Evolutionary conservation across 352 stramenopile genomes (phyloP).

Genomic region (Phytophthora megakarya): DNA sequence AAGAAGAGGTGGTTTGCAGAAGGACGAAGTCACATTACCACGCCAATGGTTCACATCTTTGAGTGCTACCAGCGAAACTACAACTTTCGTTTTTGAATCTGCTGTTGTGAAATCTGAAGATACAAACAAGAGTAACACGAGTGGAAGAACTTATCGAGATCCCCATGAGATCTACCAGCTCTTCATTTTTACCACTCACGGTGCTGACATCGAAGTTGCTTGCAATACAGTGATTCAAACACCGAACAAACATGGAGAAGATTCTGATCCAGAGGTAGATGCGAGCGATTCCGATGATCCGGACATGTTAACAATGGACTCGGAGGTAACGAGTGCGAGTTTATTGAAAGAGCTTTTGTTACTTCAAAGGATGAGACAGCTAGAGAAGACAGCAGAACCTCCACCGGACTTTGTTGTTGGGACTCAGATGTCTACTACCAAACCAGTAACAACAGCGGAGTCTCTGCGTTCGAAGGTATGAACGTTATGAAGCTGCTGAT

Average conservation of each 20-base stretch:
- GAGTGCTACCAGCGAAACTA: conserved; percentile 43
- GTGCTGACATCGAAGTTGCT: conserved; percentile 23
- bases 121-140: neutral
- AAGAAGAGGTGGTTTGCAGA: conserved; percentile 8
- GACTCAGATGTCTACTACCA: conserved; percentile 36
- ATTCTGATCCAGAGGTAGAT: neutral
- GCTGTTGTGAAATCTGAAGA: neutral
- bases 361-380: conserved; percentile 45
- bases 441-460: conserved; percentile 37
- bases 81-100: conserved; percentile 42
- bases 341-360: conserved; percentile 49
- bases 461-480: conserved; percentile 53
- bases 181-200: conserved; percentile 30
- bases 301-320: neutral
- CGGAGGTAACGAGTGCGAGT: conserved; percentile 9
- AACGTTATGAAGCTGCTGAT: neutral
- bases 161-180: conserved; percentile 17
- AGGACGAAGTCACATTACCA: conserved; percentile 26
- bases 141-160: neutral
- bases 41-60: conserved; percentile 61
- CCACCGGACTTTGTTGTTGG: conserved; percentile 45
- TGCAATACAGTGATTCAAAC: neutral
- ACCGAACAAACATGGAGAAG: neutral
- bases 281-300: conserved; percentile 7
- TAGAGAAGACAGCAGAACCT: conserved; percentile 16